Percentiles rank a stretch among this genome's conserved stretches.
Evolutionary conservation across 2,329 filamentous ascomycete genomes (phyloP).

Genomic region (Emmonsiellopsis sp.): DNA sequence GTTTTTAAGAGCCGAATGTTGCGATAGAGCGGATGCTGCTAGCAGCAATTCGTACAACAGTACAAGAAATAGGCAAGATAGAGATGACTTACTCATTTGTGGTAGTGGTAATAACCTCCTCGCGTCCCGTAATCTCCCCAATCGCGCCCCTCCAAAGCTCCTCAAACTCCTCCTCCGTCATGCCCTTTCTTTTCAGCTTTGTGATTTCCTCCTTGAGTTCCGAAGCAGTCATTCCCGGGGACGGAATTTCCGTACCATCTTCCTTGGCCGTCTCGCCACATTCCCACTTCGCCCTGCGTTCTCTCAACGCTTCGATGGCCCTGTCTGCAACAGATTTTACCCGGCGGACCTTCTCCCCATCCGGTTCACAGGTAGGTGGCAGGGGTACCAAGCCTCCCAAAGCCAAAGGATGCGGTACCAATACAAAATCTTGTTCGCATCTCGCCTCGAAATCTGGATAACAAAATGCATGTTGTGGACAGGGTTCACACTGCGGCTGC

Average conservation of each 20-base stretch:
- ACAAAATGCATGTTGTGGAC: conserved; percentile 83
- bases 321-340: conserved; percentile 82
- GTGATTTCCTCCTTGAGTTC: conserved; percentile 69
- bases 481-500: conserved; percentile 77
- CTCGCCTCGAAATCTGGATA: conserved; percentile 65
- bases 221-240: conserved; percentile 56
- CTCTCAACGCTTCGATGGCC: conserved; percentile 75
- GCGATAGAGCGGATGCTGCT: not conserved
- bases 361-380: conserved; percentile 85
- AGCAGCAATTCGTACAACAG: not conserved
- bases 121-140: conserved; percentile 43
- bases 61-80: not conserved
- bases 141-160: conserved; percentile 55
- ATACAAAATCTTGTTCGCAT: conserved; percentile 80
- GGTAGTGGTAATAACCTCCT: conserved; percentile 49
- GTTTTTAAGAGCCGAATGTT: conserved; percentile 12
- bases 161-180: conserved; percentile 83
- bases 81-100: conserved; percentile 46
- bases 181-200: conserved; percentile 67
- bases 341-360: conserved; percentile 80
- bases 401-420: conserved; percentile 74
- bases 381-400: conserved; percentile 72
- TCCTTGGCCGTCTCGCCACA: conserved; percentile 65
- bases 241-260: conserved; percentile 48
- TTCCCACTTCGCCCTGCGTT: conserved; percentile 80